These are phyloP conservation scores for Isoetes taiwanensis DNA, from an alignment of 75 land plant species.

Conservation along the genomic window DNA sequence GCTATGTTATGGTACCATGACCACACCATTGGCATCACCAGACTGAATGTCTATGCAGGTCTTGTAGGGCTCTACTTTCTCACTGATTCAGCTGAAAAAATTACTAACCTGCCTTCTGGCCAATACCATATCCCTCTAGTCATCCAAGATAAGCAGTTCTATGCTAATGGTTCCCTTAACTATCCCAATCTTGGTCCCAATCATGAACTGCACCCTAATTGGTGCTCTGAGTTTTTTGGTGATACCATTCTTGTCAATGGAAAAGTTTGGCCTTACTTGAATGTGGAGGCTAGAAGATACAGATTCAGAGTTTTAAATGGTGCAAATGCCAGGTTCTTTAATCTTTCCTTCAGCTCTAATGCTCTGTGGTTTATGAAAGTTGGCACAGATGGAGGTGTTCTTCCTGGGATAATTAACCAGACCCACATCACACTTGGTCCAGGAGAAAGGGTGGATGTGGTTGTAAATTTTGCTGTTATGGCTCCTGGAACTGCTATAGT, in stretches of 20 bases:
- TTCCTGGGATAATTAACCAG: not conserved
- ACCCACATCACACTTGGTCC: not conserved
- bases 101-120: no score
- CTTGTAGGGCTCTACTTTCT: not conserved
- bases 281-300: not conserved
- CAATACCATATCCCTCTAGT: no score
- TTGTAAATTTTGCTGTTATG: not conserved
- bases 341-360: not conserved
- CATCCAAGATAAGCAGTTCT: no score
- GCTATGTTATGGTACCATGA: not conserved
- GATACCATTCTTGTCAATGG: constrained; percentile 5
- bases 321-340: constrained; percentile 4
- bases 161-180: not conserved
- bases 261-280: constrained; percentile 1
- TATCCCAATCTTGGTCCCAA: not conserved
- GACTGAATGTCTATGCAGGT: not conserved
- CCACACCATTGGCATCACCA: not conserved
- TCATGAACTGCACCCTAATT: not conserved
- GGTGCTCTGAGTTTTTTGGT: not conserved
- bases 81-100: not conserved
- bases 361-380: not conserved
- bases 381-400: constrained; percentile 1
- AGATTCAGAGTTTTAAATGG: not conserved
- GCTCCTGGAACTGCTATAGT: not conserved
- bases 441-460: not conserved